Percentiles rank a stretch among this genome's conserved stretches.
These are phyloP conservation scores for Picea glauca DNA, from an alignment of 75 land plant species.

Conservation along the genomic window DNA sequence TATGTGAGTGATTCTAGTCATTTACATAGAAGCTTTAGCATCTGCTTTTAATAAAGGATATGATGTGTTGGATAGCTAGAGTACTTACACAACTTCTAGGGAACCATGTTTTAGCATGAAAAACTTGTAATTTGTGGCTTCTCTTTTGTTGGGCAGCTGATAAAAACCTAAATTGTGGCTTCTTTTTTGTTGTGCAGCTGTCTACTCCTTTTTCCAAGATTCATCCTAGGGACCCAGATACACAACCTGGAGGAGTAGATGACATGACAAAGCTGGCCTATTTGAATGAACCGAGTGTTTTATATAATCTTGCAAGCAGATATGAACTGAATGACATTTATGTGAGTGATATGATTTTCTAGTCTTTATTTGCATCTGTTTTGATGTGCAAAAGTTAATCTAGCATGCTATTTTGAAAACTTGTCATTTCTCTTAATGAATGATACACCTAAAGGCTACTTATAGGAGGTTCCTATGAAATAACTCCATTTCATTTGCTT, in stretches of 20 bases:
- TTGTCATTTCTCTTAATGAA: background rate
- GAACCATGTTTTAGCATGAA: background rate
- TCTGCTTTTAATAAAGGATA: conserved; percentile 3
- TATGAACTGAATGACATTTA: conserved; percentile 92
- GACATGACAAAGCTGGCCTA: conserved; percentile 98
- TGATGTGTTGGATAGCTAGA: background rate
- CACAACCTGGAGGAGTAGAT: conserved; percentile 85
- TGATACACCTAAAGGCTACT: background rate
- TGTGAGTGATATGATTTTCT: conserved; percentile 46
- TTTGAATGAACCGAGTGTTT: conserved; percentile 94
- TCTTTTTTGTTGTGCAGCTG: background rate
- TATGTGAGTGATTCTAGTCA: background rate
- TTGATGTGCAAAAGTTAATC: background rate
- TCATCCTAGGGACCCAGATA: conserved; percentile 72
- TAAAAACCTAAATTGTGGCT: background rate
- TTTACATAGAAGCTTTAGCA: background rate
- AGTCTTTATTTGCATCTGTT: background rate
- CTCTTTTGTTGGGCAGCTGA: conserved; percentile 5
- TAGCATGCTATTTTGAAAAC: background rate
- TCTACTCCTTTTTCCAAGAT: conserved; percentile 32
- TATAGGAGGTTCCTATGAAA: background rate
- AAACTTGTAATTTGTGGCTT: background rate
- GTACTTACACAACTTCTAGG: background rate
- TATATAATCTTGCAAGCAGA: conserved; percentile 86
- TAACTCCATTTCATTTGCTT: background rate